Conservation (phyloP, 495 filamentous ascomycete genomes). For the Talaromyces ruber region DNA sequence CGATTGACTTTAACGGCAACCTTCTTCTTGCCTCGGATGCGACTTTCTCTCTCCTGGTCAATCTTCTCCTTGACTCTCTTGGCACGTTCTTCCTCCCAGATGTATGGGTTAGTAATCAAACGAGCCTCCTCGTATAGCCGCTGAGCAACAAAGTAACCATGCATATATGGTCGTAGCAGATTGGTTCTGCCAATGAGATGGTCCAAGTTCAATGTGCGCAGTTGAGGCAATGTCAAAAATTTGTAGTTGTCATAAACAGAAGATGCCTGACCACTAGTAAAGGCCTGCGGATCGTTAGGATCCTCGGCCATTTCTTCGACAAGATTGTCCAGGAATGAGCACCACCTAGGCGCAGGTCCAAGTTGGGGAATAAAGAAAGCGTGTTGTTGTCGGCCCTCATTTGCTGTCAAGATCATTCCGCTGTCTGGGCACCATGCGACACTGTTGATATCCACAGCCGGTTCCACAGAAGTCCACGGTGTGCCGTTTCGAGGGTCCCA, state of each 20-base stretch:
- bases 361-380: slow-evolving; percentile 94
- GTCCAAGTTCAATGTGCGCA: slow-evolving; percentile 69
- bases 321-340: slow-evolving; percentile 89
- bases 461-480: slow-evolving; percentile 93
- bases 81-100: slow-evolving; percentile 80
- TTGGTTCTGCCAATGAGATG: slow-evolving; percentile 83
- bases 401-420: slow-evolving; percentile 90
- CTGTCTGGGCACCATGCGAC: slow-evolving; percentile 82
- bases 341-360: slow-evolving; percentile 90
- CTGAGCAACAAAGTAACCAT: slow-evolving; percentile 93
- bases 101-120: slow-evolving; percentile 82
- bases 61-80: slow-evolving; percentile 88
- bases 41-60: slow-evolving; percentile 83
- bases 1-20: slow-evolving; percentile 85
- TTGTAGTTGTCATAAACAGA: slow-evolving; percentile 98
- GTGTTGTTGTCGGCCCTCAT: slow-evolving; percentile 88
- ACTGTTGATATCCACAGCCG: slow-evolving; percentile 85
- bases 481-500: slow-evolving; percentile 76
- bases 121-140: slow-evolving; percentile 90
- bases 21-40: slow-evolving; percentile 89
- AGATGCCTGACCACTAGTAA: slow-evolving; percentile 39
- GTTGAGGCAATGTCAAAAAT: slow-evolving; percentile 81
- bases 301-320: slow-evolving; percentile 97
- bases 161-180: slow-evolving; percentile 90
- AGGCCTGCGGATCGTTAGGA: slow-evolving; percentile 59